Evolutionary conservation across 768 basidiomycete genomes (phyloP).

Genomic region (Tulasnella sp.): DNA sequence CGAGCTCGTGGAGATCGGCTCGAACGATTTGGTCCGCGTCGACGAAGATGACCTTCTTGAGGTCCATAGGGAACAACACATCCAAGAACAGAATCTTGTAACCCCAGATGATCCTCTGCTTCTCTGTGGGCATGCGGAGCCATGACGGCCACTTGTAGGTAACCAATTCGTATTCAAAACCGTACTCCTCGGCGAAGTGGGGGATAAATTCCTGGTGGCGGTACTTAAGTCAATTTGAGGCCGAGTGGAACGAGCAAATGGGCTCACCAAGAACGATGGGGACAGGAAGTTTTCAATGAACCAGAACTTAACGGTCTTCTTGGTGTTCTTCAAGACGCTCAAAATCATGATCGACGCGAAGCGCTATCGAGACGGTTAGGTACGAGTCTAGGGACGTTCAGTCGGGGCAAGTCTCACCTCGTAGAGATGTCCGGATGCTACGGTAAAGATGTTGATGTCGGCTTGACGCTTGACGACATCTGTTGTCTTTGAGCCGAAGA

Average conservation of each 20-base stretch:
- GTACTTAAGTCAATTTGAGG: background rate
- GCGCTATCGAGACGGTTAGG: conserved; percentile 55
- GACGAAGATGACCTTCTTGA: conserved; percentile 99
- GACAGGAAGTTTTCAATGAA: conserved; percentile 99
- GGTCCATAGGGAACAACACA: conserved; percentile 97
- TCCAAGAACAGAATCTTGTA: conserved; percentile 99
- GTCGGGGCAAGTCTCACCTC: conserved; percentile 59
- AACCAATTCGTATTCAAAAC: conserved; percentile 94
- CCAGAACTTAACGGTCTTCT: conserved; percentile 98
- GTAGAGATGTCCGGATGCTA: conserved; percentile 93
- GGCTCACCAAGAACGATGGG: conserved; percentile 88
- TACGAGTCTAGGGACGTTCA: background rate
- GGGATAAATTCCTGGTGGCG: conserved; percentile 84
- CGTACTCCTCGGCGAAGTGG: conserved; percentile 85
- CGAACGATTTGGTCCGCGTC: conserved; percentile 98
- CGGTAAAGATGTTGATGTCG: conserved; percentile 98
- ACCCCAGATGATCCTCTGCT: conserved; percentile 98
- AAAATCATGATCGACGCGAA: conserved; percentile 99
- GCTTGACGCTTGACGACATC: conserved; percentile 56
- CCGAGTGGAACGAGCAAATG: background rate
- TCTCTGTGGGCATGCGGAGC: conserved; percentile 96
- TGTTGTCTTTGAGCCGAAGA: conserved; percentile 25
- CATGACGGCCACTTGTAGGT: conserved; percentile 99
- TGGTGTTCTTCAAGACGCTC: conserved; percentile 91
- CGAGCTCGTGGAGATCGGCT: conserved; percentile 90